Evolutionary conservation across 2,329 filamentous ascomycete species (phyloP).

Genomic region (Chaetomiaceae sp.): DNA sequence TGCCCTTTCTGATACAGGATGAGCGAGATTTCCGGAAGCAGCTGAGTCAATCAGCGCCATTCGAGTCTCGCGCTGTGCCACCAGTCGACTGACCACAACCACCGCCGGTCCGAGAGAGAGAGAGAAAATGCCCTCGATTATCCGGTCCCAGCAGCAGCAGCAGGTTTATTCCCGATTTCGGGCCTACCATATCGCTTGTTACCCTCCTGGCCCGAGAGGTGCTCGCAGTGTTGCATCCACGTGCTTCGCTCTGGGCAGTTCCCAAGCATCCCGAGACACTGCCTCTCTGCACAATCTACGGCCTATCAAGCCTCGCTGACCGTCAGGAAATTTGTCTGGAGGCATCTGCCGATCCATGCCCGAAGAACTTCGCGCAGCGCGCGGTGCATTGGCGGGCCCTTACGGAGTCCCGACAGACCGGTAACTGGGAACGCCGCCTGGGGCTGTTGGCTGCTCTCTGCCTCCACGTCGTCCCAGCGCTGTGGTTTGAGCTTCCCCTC

Average conservation of each 20-base stretch:
- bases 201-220: neutral
- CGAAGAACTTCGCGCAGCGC: no score
- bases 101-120: neutral
- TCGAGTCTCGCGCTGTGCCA: neutral
- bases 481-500: constrained; percentile 12
- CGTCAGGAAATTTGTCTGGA: no score
- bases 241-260: neutral
- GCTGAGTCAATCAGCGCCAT: no score
- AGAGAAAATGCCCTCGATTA: neutral
- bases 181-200: neutral
- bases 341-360: no score
- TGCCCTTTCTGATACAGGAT: neutral
- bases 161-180: constrained; percentile 2
- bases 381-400: neutral
- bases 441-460: constrained; percentile 1
- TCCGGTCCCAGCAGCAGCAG: neutral
- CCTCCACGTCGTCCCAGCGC: constrained; percentile 12
- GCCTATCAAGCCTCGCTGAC: no score
- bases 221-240: constrained; percentile 6
- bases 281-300: no score
- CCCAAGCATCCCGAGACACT: neutral
- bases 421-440: constrained; percentile 12
- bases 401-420: constrained; percentile 11
- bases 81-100: neutral
- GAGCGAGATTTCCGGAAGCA: neutral